phyloP scores from a whole-genome alignment of 495 filamentous ascomycete species.

The Aspergillus indologenus region DNA sequence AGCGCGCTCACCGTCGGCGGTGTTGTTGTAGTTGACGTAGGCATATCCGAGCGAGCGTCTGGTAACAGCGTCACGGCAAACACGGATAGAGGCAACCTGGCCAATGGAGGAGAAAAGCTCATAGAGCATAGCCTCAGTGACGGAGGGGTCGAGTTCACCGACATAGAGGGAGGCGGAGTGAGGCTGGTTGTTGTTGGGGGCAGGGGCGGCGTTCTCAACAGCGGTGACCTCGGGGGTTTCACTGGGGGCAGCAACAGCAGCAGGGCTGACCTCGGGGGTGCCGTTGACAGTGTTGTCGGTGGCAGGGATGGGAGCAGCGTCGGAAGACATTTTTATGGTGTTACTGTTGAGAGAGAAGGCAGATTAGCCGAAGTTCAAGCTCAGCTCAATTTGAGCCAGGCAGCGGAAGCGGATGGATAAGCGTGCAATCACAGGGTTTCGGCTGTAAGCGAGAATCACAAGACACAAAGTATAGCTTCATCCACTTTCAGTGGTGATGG shows the following conservation, averaged over 20 bases:
- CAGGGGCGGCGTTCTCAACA: constrained; percentile 41
- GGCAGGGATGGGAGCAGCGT: constrained; percentile 40
- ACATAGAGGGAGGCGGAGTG: constrained; percentile 98
- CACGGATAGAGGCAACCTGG: constrained; percentile 97
- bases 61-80: constrained; percentile 98
- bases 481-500: not conserved
- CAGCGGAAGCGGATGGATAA: not conserved
- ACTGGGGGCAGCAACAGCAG: constrained; percentile 24
- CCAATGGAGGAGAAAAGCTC: constrained; percentile 99
- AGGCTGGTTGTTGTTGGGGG: constrained; percentile 73
- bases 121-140: constrained; percentile 99
- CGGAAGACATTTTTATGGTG: constrained; percentile 47
- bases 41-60: constrained; percentile 98
- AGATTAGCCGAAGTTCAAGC: constrained; percentile 7
- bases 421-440: not conserved
- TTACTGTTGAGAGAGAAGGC: constrained; percentile 13
- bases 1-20: constrained; percentile 91
- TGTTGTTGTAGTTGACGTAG: constrained; percentile 99
- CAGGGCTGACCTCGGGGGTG: constrained; percentile 37
- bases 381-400: not conserved
- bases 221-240: constrained; percentile 33
- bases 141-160: constrained; percentile 93
- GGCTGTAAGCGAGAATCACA: not conserved
- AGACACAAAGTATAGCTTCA: not conserved
- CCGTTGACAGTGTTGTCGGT: constrained; percentile 41